These are phyloP conservation scores for Phalaenopsis hybrid DNA, from an alignment of 116 monocot genomes.

Conservation along the genomic window DNA sequence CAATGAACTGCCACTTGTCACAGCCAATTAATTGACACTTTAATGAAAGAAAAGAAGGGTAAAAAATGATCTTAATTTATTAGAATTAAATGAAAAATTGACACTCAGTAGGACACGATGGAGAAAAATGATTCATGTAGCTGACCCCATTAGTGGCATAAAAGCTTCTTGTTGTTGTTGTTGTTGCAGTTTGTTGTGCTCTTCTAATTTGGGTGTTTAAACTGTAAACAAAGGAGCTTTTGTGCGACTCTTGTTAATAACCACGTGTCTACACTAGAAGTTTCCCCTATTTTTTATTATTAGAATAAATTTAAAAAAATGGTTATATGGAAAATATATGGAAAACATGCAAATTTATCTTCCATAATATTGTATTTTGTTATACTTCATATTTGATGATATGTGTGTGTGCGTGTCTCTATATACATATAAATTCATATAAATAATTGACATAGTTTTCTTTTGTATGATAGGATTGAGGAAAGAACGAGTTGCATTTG, in stretches of 20 bases:
- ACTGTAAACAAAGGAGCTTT: background rate
- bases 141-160: too few species aligned
- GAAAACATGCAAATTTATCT: background rate
- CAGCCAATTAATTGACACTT: background rate
- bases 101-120: too few species aligned
- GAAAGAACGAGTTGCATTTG: conserved; percentile 71
- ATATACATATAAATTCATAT: background rate
- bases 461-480: conserved; percentile 49
- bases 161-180: too few species aligned
- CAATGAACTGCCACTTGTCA: background rate
- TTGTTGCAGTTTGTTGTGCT: background rate
- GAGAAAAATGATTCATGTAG: too few species aligned
- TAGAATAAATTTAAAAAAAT: background rate
- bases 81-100: too few species aligned
- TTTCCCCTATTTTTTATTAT: background rate
- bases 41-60: background rate
- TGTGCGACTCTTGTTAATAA: background rate
- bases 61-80: background rate
- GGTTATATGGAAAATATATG: background rate
- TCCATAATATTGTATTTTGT: background rate
- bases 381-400: background rate
- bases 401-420: background rate
- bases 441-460: conserved; percentile 8
- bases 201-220: background rate
- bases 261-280: background rate